These are phyloP conservation scores for Cunninghamia lanceolata DNA, from an alignment of 75 land plant genomes.

Conservation along the genomic window DNA sequence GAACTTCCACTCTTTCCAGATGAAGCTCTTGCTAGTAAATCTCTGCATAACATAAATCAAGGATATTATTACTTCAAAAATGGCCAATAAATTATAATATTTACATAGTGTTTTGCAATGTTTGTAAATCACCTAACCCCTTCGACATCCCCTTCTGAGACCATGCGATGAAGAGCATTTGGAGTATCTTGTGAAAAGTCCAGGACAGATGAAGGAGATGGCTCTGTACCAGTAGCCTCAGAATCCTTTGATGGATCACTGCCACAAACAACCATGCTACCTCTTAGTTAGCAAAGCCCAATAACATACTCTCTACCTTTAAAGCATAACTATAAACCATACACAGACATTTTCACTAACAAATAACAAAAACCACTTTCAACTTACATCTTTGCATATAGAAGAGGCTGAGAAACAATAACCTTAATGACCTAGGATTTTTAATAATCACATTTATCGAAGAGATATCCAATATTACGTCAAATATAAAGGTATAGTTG, in stretches of 20 bases:
- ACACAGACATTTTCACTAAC: background rate
- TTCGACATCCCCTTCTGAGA: conserved; percentile 67
- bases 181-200: conserved; percentile 53
- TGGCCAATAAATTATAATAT: background rate
- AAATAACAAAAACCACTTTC: background rate
- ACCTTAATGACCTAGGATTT: background rate
- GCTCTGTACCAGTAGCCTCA: conserved; percentile 34
- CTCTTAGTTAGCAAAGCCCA: background rate
- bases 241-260: conserved; percentile 49
- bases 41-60: conserved; percentile 33
- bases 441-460: background rate
- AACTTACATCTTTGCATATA: background rate
- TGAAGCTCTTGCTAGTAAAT: conserved; percentile 65
- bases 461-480: background rate
- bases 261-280: background rate
- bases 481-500: background rate
- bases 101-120: background rate
- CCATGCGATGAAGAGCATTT: conserved; percentile 55
- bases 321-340: background rate
- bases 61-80: background rate
- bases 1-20: conserved; percentile 32
- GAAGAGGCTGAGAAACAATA: background rate
- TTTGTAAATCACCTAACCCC: conserved; percentile 57
- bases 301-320: background rate
- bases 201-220: conserved; percentile 60